A percentile compares a stretch with the other conserved stretches of the same genome.
phyloP scores from a whole-genome alignment of 768 basidiomycete genomes.

The Termitomyces bulborhizus region DNA sequence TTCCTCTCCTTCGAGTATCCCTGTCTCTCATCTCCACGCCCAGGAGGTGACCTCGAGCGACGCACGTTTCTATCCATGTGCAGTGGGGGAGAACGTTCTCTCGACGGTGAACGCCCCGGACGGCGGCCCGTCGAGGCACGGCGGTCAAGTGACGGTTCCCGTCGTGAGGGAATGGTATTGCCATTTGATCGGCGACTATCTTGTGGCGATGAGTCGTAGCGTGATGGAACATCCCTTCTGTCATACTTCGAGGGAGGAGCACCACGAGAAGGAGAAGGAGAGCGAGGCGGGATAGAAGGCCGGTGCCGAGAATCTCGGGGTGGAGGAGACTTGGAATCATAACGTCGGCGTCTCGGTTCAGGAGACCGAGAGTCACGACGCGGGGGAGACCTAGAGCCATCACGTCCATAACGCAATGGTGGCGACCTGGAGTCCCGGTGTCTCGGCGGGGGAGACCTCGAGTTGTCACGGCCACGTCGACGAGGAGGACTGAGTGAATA shows the following conservation, averaged over 20 bases:
- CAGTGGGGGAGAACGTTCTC: constrained; percentile 20
- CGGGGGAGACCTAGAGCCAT: constrained; percentile 20
- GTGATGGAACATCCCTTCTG: constrained; percentile 9
- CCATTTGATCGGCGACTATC: constrained; percentile 11
- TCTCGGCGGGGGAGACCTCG: constrained; percentile 16
- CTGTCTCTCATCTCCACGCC: constrained; percentile 7
- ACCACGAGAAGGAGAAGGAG: constrained; percentile 8
- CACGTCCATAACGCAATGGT: constrained; percentile 12
- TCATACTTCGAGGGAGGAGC: constrained; percentile 1
- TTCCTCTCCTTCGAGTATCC: constrained; percentile 9
- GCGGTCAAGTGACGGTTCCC: constrained; percentile 2
- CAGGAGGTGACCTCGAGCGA: constrained; percentile 18
- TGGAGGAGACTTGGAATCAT: constrained; percentile 19
- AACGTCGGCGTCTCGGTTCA: constrained; percentile 11
- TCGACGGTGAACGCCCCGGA: constrained; percentile 4
- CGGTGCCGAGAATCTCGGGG: constrained; percentile 14
- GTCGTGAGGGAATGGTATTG: neutral
- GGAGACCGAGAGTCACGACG: constrained; percentile 1
- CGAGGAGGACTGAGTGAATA: constrained; percentile 22
- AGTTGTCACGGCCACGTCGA: constrained; percentile 15
- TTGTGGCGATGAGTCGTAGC: constrained; percentile 13
- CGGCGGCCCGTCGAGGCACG: constrained; percentile 4
- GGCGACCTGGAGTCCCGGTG: constrained; percentile 2
- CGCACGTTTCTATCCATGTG: constrained; percentile 14
- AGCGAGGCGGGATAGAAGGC: constrained; percentile 10